phyloP scores from a whole-genome alignment of 805 yeast genomes.

The Suhomyces faveliae region DNA sequence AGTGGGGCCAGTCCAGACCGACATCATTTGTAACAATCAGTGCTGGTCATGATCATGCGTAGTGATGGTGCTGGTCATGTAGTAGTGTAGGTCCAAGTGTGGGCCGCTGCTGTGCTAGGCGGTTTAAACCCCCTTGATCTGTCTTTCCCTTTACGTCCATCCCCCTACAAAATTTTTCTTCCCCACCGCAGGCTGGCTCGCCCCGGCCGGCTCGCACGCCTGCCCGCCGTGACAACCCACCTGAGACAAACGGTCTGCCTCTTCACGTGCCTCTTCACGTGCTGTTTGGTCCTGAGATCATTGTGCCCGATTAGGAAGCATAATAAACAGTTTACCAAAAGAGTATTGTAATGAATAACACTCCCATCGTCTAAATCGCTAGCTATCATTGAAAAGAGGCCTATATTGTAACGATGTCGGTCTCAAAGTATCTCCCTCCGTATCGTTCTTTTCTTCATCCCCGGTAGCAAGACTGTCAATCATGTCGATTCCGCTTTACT shows the following conservation, averaged over 20 bases:
- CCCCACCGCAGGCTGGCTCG: neutral
- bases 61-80: neutral
- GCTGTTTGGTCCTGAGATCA: neutral
- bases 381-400: conserved; percentile 22
- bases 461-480: neutral
- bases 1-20: neutral
- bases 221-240: neutral
- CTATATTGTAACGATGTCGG: conserved; percentile 15
- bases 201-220: neutral
- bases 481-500: conserved; percentile 23
- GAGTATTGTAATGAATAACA: conserved; percentile 4
- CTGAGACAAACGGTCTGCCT: neutral
- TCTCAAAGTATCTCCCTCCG: conserved; percentile 6
- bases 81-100: neutral
- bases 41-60: neutral
- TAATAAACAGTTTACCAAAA: conserved; percentile 4
- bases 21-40: neutral
- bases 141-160: too few species aligned
- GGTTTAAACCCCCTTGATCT: too few species aligned
- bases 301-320: neutral
- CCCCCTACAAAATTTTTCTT: too few species aligned
- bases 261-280: neutral
- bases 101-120: too few species aligned
- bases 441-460: conserved; percentile 9
- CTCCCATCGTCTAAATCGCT: neutral